Conservation (phyloP, 768 basidiomycete species). For the Trametes meyenii region DNA sequence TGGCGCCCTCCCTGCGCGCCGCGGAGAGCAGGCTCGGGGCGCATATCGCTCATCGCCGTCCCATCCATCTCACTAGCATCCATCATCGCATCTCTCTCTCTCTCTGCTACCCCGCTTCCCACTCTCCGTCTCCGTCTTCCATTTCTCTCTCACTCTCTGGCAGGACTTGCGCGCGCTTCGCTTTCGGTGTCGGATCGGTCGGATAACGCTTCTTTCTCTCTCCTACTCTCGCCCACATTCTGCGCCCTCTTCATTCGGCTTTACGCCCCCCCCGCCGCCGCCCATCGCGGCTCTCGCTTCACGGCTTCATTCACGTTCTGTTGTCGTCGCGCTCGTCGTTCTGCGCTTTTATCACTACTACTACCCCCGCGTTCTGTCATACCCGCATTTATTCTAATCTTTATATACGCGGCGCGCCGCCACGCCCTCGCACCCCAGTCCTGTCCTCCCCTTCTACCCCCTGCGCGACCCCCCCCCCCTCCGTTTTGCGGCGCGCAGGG, state of each 20-base stretch:
- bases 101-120: conserved; percentile 6
- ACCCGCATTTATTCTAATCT: conserved; percentile 18
- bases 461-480: background rate
- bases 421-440: background rate
- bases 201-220: background rate
- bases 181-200: conserved; percentile 21
- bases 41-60: background rate
- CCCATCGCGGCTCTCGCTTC: background rate
- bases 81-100: conserved; percentile 5
- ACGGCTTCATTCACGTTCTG: background rate
- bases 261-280: background rate
- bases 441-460: background rate
- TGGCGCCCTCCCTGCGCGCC: conserved; percentile 3
- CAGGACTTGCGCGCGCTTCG: conserved; percentile 13
- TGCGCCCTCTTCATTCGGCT: background rate
- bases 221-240: background rate
- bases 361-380: conserved; percentile 7
- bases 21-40: conserved; percentile 12
- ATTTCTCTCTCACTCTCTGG: conserved; percentile 8
- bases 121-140: background rate
- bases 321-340: conserved; percentile 4
- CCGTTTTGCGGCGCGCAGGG: background rate
- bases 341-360: conserved; percentile 1
- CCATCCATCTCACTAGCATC: conserved; percentile 14
- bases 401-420: conserved; percentile 5